phyloP scores from a whole-genome alignment of 2,329 filamentous ascomycete species.

The Cercospora brassicicola region DNA sequence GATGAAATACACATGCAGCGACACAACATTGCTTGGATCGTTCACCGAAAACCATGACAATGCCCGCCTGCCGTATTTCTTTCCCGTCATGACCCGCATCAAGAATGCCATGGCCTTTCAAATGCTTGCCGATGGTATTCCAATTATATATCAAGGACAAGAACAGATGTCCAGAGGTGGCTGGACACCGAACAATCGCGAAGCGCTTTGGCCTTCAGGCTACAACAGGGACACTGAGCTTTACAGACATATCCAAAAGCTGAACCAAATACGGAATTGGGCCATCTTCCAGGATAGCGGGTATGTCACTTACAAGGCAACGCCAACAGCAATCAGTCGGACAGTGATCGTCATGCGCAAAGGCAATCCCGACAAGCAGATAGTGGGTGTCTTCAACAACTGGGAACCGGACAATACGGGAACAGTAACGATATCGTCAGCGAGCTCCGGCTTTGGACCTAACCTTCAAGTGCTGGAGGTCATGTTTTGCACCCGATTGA shows the following conservation, averaged over 20 bases:
- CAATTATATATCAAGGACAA: constrained; percentile 64
- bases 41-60: constrained; percentile 43
- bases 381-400: constrained; percentile 40
- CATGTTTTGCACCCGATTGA: constrained; percentile 47
- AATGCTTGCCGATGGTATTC: constrained; percentile 60
- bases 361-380: constrained; percentile 40
- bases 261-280: constrained; percentile 55
- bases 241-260: constrained; percentile 41
- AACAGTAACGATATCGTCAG: constrained; percentile 34
- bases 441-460: constrained; percentile 30
- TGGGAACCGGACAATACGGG: constrained; percentile 22
- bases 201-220: constrained; percentile 40
- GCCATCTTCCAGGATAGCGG: constrained; percentile 41
- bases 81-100: constrained; percentile 55
- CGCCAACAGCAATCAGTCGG: constrained; percentile 41
- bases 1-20: constrained; percentile 37
- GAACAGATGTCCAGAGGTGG: constrained; percentile 56
- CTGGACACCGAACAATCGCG: constrained; percentile 40
- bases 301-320: constrained; percentile 45
- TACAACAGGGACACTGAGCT: constrained; percentile 44
- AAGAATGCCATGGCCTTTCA: constrained; percentile 62
- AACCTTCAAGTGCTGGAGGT: constrained; percentile 41
- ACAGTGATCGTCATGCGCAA: constrained; percentile 49
- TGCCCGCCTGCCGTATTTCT: constrained; percentile 46
- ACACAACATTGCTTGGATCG: constrained; percentile 41